Conservation (phyloP, 148 eudicot genomes). For the Fallopia convolvulus region DNA sequence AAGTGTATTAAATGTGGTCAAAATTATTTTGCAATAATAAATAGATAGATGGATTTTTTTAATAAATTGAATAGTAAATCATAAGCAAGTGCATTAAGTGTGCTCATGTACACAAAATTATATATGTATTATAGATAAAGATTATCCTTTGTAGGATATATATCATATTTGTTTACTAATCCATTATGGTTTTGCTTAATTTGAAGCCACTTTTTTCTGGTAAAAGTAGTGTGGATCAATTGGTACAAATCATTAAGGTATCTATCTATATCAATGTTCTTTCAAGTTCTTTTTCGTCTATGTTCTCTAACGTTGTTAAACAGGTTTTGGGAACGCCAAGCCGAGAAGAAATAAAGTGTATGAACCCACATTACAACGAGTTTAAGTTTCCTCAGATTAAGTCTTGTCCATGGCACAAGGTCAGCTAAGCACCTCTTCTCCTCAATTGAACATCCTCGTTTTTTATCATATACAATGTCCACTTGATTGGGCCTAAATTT, state of each 20-base stretch:
- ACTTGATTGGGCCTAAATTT: too few relatives aligned
- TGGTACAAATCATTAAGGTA: slow-evolving; percentile 98
- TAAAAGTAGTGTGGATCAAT: slow-evolving; percentile 97
- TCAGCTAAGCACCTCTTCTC: too few relatives aligned
- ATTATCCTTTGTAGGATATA: too few relatives aligned
- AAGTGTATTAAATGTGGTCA: too few relatives aligned
- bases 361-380: slow-evolving; percentile 14
- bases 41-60: too few relatives aligned
- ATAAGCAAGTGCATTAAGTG: too few relatives aligned
- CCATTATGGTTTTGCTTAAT: not conserved
- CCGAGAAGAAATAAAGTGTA: slow-evolving; percentile 12
- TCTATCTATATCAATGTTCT: not conserved
- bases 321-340: slow-evolving; percentile 58
- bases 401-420: slow-evolving; percentile 15
- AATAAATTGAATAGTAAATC: too few relatives aligned
- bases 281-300: not conserved
- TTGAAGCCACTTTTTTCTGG: slow-evolving; percentile 96
- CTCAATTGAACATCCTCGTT: too few relatives aligned
- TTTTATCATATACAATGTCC: too few relatives aligned
- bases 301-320: not conserved
- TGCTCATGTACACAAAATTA: too few relatives aligned
- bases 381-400: slow-evolving; percentile 13
- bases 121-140: too few relatives aligned
- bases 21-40: too few relatives aligned
- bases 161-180: not conserved